Evolutionary conservation across 78 protist species (phyloP), one percentile per base, ranked within the genome.

Genomic region (Dictyostelium purpureum): DNA sequence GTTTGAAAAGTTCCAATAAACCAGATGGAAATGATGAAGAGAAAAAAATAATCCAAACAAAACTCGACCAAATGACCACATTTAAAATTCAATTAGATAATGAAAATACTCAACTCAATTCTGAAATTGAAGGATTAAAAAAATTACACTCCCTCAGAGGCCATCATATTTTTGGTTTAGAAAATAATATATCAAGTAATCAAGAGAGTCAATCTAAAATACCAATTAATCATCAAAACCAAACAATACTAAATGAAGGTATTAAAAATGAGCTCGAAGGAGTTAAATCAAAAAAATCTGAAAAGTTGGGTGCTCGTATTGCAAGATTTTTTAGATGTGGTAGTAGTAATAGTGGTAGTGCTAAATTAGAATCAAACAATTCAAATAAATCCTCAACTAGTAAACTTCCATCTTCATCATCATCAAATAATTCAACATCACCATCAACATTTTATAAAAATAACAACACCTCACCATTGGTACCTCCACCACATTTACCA

Each of bases 291-390:
- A n/a, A n/a, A n/a, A n/a, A n/a, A n/a, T n/a, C n/a, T n/a, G n/a
- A n/a, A n/a, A n/a, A n/a, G n/a, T n/a, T n/a, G n/a, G 92, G 92
- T 47, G 92, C 92, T 0, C 40, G 92, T 26, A 76, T 85, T 57
- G 92, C 77, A 47, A 52, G 70, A 73, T 75, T 79, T 6, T 18
- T 85, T 12, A 38, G 92, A 59, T 81, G 92, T 61, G 92, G 92
- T 26, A 76, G 83, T 61, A 74, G 83, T 43, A 37, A 31, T 54
- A 18, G 28, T n/a, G 80, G 67, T 18, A 18, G 6, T 14, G 47
- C 19, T 10, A 21, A 10, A 42, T 0, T 42, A 3, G 12, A 18
- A 26, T 0, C 37, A 11, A 33, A 33, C 12, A 24, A 18, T 63
- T 9, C 6, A 28, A 63, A 14, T 16, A 33, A 33, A 33, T 24